Evolutionary conservation across 805 yeast species (phyloP).

Genomic region (Saturnispora serradocipensis): DNA sequence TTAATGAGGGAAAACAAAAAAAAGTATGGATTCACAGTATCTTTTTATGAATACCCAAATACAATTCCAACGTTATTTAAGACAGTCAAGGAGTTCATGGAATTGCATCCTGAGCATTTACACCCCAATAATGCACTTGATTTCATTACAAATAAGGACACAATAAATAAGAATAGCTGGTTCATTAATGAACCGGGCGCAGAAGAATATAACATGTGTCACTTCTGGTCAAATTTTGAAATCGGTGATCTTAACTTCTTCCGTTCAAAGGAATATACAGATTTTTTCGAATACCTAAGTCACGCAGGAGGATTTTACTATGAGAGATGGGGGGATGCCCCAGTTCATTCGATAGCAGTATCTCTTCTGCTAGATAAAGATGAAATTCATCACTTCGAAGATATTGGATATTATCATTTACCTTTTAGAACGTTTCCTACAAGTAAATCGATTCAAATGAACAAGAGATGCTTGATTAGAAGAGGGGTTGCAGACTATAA

Average conservation of each 20-base stretch:
- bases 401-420: constrained; percentile 68
- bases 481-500: constrained; percentile 25
- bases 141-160: constrained; percentile 45
- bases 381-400: constrained; percentile 70
- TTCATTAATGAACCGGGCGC: constrained; percentile 24
- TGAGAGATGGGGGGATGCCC: constrained; percentile 96
- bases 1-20: constrained; percentile 68
- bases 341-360: constrained; percentile 71
- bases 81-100: constrained; percentile 53
- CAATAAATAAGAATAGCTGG: constrained; percentile 36
- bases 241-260: constrained; percentile 64
- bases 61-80: constrained; percentile 86
- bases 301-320: constrained; percentile 68
- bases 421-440: constrained; percentile 62
- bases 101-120: constrained; percentile 48
- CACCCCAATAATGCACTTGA: constrained; percentile 57
- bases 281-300: constrained; percentile 57
- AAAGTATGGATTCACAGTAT: constrained; percentile 79
- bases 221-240: constrained; percentile 85
- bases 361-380: constrained; percentile 46
- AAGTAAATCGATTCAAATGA: constrained; percentile 37
- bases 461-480: constrained; percentile 47
- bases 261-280: constrained; percentile 52
- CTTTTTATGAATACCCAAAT: constrained; percentile 70
- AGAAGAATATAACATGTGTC: constrained; percentile 67